Evolutionary conservation across 768 basidiomycete genomes (phyloP), one percentile per base, ranked within the genome.

Genomic region (Tulasnella sp.): DNA sequence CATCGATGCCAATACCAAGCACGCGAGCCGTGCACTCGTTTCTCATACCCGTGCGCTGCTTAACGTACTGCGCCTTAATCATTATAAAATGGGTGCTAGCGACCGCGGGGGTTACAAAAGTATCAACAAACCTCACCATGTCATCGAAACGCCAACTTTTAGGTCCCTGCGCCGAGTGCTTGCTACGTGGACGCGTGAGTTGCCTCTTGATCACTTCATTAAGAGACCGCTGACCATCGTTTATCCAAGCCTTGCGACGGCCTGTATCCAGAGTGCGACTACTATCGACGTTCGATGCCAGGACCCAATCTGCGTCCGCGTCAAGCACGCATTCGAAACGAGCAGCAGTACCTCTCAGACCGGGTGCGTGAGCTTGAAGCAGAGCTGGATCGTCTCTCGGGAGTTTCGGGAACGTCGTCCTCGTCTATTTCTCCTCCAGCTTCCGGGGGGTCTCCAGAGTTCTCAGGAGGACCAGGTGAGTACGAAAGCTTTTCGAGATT

Each of bases 251-350:
- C 46, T 24, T 75, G 74, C 41, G 74, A 75, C 4, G 74, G 74
- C 8, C 31, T 75, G 7, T 75, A 34, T 34, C 74, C 74, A 42
- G 74, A 75, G 14, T 75, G 74, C 40, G 74, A 75, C 40, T 42
- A 75, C 18, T 75, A 75, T 20, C 74, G 74, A 7, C 74, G 74
- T 42, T 42, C 74, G 7, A 42, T 48, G 41, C 46, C 74, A 42
- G 40, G 46, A 42, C 74, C 41, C 40, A 75, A 48, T 40, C 44
- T 48, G 22, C 74, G 74, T 12, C 40, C 40, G 31, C 41, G 46
- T 8, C 74, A 75, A 75, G 74, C 74, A 24, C 74, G 40, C 74
- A 75, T 48, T 37, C 5, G 46, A 12, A 42, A 42, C 22, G 41
- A 69, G 6, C 64, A 69, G 18, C n/a, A 75, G n/a, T 75, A 75